Evolutionary conservation across 257 asterid species (phyloP).

Genomic region (Leonotis leonurus): DNA sequence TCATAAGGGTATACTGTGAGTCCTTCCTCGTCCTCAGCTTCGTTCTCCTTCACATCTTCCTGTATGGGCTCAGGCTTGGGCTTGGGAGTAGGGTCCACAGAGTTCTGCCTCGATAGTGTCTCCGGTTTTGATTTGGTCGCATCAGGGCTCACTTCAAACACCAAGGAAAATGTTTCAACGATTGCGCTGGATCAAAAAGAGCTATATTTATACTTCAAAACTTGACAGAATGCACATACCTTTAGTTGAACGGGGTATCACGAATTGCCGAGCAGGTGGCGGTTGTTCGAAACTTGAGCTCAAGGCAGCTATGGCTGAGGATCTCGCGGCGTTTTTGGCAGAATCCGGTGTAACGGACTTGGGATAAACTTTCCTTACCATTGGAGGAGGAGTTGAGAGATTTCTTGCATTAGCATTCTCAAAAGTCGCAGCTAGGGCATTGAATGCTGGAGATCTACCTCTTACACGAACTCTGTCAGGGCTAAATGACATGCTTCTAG

Average conservation of each 20-base stretch:
- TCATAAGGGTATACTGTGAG: conserved; percentile 67
- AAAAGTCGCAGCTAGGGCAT: conserved; percentile 86
- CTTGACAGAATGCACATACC: conserved; percentile 37
- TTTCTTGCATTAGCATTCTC: conserved; percentile 77
- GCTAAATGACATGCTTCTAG: conserved; percentile 96
- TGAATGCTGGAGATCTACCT: conserved; percentile 98
- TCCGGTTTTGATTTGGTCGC: conserved; percentile 35
- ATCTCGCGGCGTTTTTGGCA: conserved; percentile 37
- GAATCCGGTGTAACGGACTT: conserved; percentile 85
- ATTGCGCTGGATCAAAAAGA: background rate
- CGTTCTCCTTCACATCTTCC: conserved; percentile 83
- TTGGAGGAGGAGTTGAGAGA: conserved; percentile 88
- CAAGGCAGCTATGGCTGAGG: conserved; percentile 67
- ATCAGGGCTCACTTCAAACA: conserved; percentile 49
- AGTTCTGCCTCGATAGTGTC: conserved; percentile 51
- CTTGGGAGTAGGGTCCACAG: conserved; percentile 45
- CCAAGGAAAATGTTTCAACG: background rate
- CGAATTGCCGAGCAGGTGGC: conserved; percentile 49
- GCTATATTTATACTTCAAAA: background rate
- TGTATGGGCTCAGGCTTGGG: conserved; percentile 73
- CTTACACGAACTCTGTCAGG: conserved; percentile 98
- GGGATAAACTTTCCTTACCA: conserved; percentile 76
- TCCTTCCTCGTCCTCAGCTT: conserved; percentile 86
- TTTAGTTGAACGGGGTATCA: conserved; percentile 58
- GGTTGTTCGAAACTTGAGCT: conserved; percentile 58